Conservation (phyloP, 345 rosid species). For the Kernera saxatilis region DNA sequence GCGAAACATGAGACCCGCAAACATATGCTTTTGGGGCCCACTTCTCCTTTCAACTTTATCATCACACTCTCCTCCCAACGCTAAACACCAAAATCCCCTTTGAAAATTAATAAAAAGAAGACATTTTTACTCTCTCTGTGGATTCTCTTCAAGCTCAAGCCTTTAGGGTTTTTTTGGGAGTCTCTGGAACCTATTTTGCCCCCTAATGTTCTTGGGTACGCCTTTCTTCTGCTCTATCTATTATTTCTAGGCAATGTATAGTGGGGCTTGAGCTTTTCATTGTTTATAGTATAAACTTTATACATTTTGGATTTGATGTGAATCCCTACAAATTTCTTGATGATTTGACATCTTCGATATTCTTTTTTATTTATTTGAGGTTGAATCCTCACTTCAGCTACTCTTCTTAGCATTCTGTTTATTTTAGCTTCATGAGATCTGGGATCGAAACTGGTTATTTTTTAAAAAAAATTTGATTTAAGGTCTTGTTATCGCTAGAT, state of each 20-base stretch:
- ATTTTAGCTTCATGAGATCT: slow-evolving; percentile 16
- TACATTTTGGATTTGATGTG: background rate
- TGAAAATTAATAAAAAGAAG: background rate
- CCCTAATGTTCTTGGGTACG: slow-evolving; percentile 7
- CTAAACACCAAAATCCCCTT: slow-evolving; percentile 26
- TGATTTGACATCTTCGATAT: background rate
- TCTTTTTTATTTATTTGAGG: slow-evolving; percentile 1
- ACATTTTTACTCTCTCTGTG: background rate
- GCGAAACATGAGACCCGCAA: background rate
- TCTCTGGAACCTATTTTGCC: background rate
- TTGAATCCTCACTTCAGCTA: background rate
- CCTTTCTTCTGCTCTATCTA: background rate
- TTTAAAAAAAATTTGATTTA: background rate
- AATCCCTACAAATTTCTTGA: background rate
- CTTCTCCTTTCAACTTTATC: background rate
- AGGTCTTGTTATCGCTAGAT: background rate
- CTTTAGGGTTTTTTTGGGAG: slow-evolving; percentile 3
- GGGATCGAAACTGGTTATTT: background rate
- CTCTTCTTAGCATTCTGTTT: background rate
- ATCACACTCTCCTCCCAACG: slow-evolving; percentile 2
- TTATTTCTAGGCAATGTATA: background rate
- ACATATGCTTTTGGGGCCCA: slow-evolving; percentile 18
- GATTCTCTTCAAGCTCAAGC: slow-evolving; percentile 20
- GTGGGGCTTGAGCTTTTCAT: background rate
- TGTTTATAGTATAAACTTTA: background rate